phyloP scores from a whole-genome alignment of 73 alveolate species.

The Symbiodinium pilosum region DNA sequence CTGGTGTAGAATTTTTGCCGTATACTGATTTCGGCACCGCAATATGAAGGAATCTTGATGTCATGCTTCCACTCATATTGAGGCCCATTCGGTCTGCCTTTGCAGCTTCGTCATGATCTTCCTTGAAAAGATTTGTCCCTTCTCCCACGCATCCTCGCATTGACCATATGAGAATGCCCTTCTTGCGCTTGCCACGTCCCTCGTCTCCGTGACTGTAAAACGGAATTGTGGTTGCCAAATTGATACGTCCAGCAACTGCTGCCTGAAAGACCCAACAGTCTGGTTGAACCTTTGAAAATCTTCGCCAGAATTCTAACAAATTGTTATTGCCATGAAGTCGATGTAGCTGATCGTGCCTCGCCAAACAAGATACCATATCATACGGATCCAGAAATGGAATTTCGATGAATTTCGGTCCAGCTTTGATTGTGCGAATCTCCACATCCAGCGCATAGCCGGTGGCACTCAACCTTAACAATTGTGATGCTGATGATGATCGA shows the following conservation, averaged over 20 bases:
- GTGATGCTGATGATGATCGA: not conserved
- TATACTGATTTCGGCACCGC: not conserved
- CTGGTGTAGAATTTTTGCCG: not conserved
- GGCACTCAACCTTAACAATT: not conserved
- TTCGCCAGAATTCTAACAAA: not conserved
- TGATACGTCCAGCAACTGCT: not conserved
- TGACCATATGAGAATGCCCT: not conserved
- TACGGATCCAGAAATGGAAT: not conserved
- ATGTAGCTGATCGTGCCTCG: not conserved
- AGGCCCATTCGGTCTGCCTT: not conserved
- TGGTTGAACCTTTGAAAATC: not conserved
- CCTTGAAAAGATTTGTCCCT: not conserved
- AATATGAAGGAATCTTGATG: not conserved
- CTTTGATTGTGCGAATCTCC: not conserved
- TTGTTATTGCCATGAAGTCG: not conserved
- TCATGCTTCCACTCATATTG: not conserved
- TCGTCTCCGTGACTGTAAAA: not conserved
- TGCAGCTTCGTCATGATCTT: not conserved
- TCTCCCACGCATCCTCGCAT: not conserved
- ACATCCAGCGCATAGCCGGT: not conserved
- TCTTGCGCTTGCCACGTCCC: not conserved
- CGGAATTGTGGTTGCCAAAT: not conserved
- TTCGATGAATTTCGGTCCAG: not conserved
- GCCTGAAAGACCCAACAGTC: not conserved
- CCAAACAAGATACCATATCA: not conserved